Conservation (phyloP, 106 monocot genomes). For the Cymbidium sinense region DNA sequence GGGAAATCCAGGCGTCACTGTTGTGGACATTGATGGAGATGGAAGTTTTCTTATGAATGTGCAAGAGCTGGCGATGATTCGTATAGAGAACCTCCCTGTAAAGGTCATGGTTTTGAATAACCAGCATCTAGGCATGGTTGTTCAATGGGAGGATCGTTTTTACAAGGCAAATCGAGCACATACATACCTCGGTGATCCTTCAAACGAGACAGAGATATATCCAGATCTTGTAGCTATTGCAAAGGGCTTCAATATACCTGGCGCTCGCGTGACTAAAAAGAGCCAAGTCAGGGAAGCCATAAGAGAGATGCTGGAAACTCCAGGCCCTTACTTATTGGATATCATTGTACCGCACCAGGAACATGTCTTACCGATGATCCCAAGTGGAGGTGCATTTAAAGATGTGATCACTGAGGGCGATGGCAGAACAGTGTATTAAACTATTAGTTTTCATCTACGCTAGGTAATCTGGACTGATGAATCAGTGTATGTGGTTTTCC, state of each 20-base stretch:
- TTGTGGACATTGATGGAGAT: constrained; percentile 89
- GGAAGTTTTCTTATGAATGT: constrained; percentile 93
- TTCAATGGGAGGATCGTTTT: constrained; percentile 90
- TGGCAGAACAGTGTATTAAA: constrained; percentile 54
- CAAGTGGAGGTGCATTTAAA: constrained; percentile 77
- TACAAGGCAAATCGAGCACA: constrained; percentile 81
- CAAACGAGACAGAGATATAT: constrained; percentile 52
- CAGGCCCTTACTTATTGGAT: constrained; percentile 85
- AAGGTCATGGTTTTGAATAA: constrained; percentile 85
- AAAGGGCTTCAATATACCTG: constrained; percentile 68
- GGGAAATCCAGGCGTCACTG: constrained; percentile 64
- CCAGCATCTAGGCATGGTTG: constrained; percentile 95
- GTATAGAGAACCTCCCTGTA: constrained; percentile 71
- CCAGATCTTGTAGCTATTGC: constrained; percentile 82
- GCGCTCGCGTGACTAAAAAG: constrained; percentile 65
- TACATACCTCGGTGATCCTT: constrained; percentile 75
- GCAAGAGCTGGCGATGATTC: constrained; percentile 76
- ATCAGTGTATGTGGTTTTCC: neutral
- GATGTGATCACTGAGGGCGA: constrained; percentile 83
- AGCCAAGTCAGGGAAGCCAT: constrained; percentile 59
- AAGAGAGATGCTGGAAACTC: constrained; percentile 69
- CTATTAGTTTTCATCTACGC: constrained; percentile 16
- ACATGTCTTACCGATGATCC: constrained; percentile 95
- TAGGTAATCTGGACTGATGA: constrained; percentile 6
- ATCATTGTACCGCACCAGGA: constrained; percentile 86